These are phyloP conservation scores for Paecilomyces variotii DNA, from an alignment of 2,329 filamentous ascomycete genomes.

Conservation along the genomic window DNA sequence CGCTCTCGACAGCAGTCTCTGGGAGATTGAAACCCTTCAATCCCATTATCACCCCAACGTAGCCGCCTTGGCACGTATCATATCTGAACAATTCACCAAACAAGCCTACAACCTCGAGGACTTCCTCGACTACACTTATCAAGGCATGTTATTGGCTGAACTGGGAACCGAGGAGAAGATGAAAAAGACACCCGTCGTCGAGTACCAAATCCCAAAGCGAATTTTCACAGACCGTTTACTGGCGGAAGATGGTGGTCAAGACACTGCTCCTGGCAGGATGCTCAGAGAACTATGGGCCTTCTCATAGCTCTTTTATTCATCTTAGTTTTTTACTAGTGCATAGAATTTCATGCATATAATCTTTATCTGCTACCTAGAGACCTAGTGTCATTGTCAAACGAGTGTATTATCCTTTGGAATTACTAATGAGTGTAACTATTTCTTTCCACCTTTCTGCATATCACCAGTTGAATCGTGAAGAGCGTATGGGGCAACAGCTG, in stretches of 20 bases:
- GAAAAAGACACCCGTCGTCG: slow-evolving; percentile 79
- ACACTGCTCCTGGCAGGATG: slow-evolving; percentile 28
- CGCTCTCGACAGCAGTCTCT: slow-evolving; percentile 87
- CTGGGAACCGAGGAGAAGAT: slow-evolving; percentile 58
- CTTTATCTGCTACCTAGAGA: not conserved
- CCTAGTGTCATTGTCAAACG: not conserved
- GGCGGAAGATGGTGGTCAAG: slow-evolving; percentile 31
- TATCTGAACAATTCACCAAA: slow-evolving; percentile 96
- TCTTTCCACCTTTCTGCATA: not conserved
- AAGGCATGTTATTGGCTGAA: slow-evolving; percentile 69
- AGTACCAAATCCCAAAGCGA: slow-evolving; percentile 86
- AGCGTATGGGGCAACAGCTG: not conserved
- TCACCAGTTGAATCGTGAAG: not conserved
- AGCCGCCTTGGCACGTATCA: slow-evolving; percentile 83
- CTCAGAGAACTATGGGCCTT: slow-evolving; percentile 34
- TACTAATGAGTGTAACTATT: not conserved
- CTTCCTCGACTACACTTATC: slow-evolving; percentile 89
- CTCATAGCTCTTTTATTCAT: slow-evolving; percentile 5
- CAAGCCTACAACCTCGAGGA: slow-evolving; percentile 92
- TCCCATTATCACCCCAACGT: slow-evolving; percentile 96
- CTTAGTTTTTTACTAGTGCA: slow-evolving; percentile 2
- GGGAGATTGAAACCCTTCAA: slow-evolving; percentile 88
- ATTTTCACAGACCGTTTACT: slow-evolving; percentile 52
- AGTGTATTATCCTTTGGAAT: not conserved
- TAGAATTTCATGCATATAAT: not conserved